Evolutionary conservation across 495 filamentous ascomycete species (phyloP).

Genomic region (Tuber brumale): DNA sequence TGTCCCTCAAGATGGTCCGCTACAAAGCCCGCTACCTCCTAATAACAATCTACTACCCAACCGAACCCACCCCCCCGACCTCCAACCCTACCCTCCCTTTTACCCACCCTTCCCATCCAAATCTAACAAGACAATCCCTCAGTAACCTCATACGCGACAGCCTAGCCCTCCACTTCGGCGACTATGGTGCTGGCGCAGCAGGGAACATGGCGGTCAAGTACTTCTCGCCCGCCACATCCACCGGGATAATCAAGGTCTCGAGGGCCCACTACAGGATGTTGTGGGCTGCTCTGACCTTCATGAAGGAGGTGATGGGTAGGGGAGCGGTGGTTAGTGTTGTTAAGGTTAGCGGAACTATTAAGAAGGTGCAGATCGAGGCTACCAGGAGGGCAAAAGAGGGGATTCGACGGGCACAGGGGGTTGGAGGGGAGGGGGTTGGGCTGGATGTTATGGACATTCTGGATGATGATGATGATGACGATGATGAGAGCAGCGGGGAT

Average conservation of each 20-base stretch:
- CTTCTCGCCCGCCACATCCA: slow-evolving; percentile 83
- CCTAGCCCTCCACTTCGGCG: slow-evolving; percentile 72
- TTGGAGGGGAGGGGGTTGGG: slow-evolving; percentile 43
- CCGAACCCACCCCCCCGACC: slow-evolving; percentile 44
- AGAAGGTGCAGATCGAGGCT: slow-evolving; percentile 82
- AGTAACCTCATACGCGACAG: slow-evolving; percentile 61
- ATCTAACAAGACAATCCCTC: slow-evolving; percentile 58
- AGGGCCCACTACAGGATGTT: slow-evolving; percentile 74
- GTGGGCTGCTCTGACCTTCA: slow-evolving; percentile 81
- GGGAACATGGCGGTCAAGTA: slow-evolving; percentile 77
- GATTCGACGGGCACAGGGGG: slow-evolving; percentile 55
- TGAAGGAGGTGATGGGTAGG: slow-evolving; percentile 56
- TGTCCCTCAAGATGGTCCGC: slow-evolving; percentile 67
- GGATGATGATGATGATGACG: slow-evolving; percentile 50
- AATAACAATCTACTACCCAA: slow-evolving; percentile 82
- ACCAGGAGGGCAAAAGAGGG: slow-evolving; percentile 66
- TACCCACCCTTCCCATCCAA: slow-evolving; percentile 35
- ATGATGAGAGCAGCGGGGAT: slow-evolving; percentile 34
- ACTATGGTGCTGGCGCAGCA: slow-evolving; percentile 73
- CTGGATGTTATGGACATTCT: slow-evolving; percentile 45
- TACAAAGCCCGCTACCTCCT: slow-evolving; percentile 92
- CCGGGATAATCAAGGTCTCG: slow-evolving; percentile 75
- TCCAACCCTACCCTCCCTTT: slow-evolving; percentile 31
- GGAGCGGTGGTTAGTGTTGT: slow-evolving; percentile 79
- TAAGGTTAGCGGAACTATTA: slow-evolving; percentile 86